Evolutionary conservation across 106 monocot species (phyloP).

Genomic region (Apostasia ramifera): DNA sequence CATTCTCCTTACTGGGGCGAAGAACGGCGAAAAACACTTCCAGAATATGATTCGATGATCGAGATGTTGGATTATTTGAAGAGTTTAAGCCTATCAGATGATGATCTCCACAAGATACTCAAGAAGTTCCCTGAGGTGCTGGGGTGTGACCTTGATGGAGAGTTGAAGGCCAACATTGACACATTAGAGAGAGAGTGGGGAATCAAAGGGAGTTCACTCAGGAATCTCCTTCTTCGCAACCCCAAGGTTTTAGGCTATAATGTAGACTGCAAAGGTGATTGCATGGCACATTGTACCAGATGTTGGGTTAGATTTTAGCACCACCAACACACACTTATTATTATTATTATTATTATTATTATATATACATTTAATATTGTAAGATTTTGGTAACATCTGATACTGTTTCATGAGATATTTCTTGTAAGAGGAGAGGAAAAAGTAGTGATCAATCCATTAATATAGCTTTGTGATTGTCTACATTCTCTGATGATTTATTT

Average conservation of each 20-base stretch:
- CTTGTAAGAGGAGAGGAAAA: no score
- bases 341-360: no score
- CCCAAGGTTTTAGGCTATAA: conserved; percentile 91
- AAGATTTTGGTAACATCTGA: no score
- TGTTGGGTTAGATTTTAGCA: conserved; percentile 86
- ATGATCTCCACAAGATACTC: conserved; percentile 76
- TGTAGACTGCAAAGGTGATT: conserved; percentile 92
- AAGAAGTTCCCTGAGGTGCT: conserved; percentile 93
- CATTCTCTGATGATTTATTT: no score
- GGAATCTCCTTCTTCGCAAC: conserved; percentile 78
- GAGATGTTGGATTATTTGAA: conserved; percentile 47
- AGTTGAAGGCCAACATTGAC: conserved; percentile 59
- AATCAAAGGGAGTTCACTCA: conserved; percentile 68
- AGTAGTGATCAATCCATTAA: no score
- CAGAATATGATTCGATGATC: conserved; percentile 30
- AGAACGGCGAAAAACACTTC: conserved; percentile 56
- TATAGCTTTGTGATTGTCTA: no score
- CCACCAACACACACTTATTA: no score
- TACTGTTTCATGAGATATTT: no score
- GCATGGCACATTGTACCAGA: conserved; percentile 75
- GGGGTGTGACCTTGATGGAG: conserved; percentile 63
- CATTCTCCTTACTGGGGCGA: conserved; percentile 94
- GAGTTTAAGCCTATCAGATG: conserved; percentile 60
- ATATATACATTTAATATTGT: no score
- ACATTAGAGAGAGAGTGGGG: conserved; percentile 75